Percentiles rank a stretch among this genome's conserved stretches.
phyloP scores from a whole-genome alignment of 305 asterid species.

The Lippia alba region DNA sequence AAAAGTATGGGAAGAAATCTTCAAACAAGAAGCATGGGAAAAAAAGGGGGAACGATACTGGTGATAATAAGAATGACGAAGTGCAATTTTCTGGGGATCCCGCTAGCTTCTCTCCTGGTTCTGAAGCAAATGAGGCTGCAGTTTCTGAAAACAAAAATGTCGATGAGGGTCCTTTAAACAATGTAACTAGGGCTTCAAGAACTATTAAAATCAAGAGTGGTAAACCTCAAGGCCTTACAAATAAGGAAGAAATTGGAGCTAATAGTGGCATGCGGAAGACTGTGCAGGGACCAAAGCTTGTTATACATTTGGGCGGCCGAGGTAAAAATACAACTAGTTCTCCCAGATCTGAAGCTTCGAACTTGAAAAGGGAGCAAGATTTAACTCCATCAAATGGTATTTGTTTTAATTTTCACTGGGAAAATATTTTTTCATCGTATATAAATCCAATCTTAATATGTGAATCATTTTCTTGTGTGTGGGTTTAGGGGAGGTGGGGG shows the following conservation, averaged over 20 bases:
- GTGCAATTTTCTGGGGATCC: slow-evolving; percentile 54
- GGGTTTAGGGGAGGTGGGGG: too few species aligned
- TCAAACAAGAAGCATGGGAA: slow-evolving; percentile 73
- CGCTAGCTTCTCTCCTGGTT: slow-evolving; percentile 54
- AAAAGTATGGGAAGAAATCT: slow-evolving; percentile 72
- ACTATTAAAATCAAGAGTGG: slow-evolving; percentile 69
- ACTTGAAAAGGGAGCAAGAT: slow-evolving; percentile 56
- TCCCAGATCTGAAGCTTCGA: slow-evolving; percentile 69
- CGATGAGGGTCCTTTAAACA: slow-evolving; percentile 57
- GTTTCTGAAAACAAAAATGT: slow-evolving; percentile 55
- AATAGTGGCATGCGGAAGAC: slow-evolving; percentile 50
- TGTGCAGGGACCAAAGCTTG: slow-evolving; percentile 78
- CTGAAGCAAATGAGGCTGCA: slow-evolving; percentile 58
- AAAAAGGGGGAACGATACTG: slow-evolving; percentile 58
- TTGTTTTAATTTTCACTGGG: slow-evolving; percentile 17
- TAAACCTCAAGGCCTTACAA: slow-evolving; percentile 48
- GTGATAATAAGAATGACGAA: slow-evolving; percentile 47
- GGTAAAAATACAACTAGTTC: slow-evolving; percentile 59
- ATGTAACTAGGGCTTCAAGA: slow-evolving; percentile 57
- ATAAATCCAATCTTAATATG: background rate
- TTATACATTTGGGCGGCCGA: slow-evolving; percentile 85
- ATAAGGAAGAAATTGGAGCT: slow-evolving; percentile 58
- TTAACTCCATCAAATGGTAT: slow-evolving; percentile 70
- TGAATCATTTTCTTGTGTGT: too few species aligned
- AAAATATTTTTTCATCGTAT: slow-evolving; percentile 16